These are phyloP conservation scores for Vitis hybrid DNA, from an alignment of 177 flowering plant genomes.

Conservation along the genomic window DNA sequence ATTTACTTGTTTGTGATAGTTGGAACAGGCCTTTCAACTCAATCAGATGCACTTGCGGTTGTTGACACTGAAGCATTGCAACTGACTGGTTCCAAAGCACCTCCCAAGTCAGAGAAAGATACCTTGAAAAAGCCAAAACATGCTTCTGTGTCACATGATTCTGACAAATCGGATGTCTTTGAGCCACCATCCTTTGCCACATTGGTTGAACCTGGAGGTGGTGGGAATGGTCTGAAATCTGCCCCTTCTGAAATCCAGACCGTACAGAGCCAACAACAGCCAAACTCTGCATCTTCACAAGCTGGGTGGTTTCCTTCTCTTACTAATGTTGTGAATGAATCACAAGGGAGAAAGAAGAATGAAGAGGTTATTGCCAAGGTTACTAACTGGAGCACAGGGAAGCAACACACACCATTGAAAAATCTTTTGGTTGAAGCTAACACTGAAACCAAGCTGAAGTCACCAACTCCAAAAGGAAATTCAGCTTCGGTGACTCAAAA, in stretches of 20 bases:
- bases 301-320: conserved; percentile 65
- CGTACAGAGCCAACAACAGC: conserved; percentile 25
- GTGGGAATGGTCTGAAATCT: conserved; percentile 7
- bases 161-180: conserved; percentile 34
- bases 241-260: conserved; percentile 35
- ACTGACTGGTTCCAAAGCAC: conserved; percentile 12
- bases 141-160: conserved; percentile 15
- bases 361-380: conserved; percentile 71
- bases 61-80: conserved; percentile 26
- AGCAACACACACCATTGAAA: conserved; percentile 58
- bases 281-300: conserved; percentile 30
- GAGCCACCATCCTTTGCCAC: conserved; percentile 71
- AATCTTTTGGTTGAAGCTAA: conserved; percentile 61
- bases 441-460: conserved; percentile 31
- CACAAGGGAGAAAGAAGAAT: conserved; percentile 65
- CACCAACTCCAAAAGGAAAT: conserved; percentile 28
- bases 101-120: conserved; percentile 14
- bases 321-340: conserved; percentile 41
- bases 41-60: conserved; percentile 34
- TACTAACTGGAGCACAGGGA: conserved; percentile 60
- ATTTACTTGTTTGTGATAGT: conserved; percentile 20
- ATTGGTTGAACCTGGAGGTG: conserved; percentile 40
- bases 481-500: conserved; percentile 7
- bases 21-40: conserved; percentile 44
- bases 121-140: conserved; percentile 13